Evolutionary conservation across 495 filamentous ascomycete species (phyloP).

Genomic region (Cairneyella variabilis): DNA sequence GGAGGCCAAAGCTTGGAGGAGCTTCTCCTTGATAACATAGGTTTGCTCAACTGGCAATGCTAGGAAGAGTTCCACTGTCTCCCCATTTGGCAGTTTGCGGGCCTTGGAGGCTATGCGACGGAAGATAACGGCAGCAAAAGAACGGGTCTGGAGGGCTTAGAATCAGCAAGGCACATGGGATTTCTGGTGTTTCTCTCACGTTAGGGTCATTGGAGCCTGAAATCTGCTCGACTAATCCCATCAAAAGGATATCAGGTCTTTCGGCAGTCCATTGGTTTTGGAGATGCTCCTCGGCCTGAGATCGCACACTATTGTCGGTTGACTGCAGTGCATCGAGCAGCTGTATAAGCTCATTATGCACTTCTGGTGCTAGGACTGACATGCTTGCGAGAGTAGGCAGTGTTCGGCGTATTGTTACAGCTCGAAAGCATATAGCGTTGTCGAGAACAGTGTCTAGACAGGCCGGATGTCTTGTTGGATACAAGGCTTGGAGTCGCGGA

Average conservation of each 20-base stretch:
- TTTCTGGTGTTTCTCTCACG: constrained; percentile 46
- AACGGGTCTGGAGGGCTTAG: constrained; percentile 58
- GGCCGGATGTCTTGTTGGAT: no score
- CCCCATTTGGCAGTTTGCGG: constrained; percentile 66
- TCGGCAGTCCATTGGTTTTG: constrained; percentile 81
- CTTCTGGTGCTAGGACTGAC: constrained; percentile 79
- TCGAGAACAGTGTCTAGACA: no score
- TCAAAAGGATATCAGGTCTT: constrained; percentile 79
- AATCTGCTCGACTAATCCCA: constrained; percentile 93
- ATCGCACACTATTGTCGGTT: constrained; percentile 80
- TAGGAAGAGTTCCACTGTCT: constrained; percentile 78
- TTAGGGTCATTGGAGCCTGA: constrained; percentile 61
- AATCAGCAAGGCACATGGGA: background rate
- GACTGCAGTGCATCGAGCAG: constrained; percentile 83
- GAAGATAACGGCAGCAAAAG: constrained; percentile 92
- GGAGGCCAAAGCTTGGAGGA: constrained; percentile 68
- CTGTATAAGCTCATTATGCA: constrained; percentile 76
- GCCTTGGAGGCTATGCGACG: constrained; percentile 87
- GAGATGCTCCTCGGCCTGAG: constrained; percentile 83
- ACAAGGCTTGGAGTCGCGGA: no score
- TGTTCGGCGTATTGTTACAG: background rate
- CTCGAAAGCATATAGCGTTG: background rate
- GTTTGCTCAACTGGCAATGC: constrained; percentile 67
- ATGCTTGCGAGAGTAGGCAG: constrained; percentile 43
- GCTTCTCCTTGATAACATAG: constrained; percentile 71